These are phyloP conservation scores for Firmiana major DNA, from an alignment of 345 rosid species.

Conservation along the genomic window DNA sequence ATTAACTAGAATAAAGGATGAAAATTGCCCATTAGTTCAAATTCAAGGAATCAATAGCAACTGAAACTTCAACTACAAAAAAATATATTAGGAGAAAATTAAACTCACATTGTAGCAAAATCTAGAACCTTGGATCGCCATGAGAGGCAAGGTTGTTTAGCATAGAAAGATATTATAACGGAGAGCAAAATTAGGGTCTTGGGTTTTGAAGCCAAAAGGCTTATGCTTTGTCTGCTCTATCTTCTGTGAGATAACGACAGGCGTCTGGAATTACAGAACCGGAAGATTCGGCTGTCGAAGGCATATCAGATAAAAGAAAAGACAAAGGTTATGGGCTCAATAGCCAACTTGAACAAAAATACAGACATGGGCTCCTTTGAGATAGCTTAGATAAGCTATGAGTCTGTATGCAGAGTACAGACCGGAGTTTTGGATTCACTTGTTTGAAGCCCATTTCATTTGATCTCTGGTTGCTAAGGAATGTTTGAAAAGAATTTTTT, in stretches of 20 bases:
- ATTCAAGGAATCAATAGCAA: not conserved
- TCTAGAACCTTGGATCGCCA: conserved; percentile 8
- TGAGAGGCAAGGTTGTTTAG: not conserved
- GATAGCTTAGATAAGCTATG: not conserved
- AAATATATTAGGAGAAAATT: not conserved
- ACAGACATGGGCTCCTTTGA: not conserved
- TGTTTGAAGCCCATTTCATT: no score
- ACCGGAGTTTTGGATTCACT: not conserved
- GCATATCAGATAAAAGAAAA: not conserved
- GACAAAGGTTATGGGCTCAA: not conserved
- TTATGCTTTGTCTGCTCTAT: not conserved
- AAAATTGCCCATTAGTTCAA: not conserved
- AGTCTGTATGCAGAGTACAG: not conserved
- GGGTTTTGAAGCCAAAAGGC: conserved; percentile 4
- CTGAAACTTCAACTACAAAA: not conserved
- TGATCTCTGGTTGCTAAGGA: no score
- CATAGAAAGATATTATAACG: not conserved
- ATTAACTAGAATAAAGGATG: no score
- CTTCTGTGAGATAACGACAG: not conserved
- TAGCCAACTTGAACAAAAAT: not conserved
- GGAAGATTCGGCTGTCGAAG: not conserved
- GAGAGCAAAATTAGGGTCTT: not conserved
- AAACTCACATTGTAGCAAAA: conserved; percentile 6
- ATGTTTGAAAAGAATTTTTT: no score
- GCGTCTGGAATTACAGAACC: not conserved